Percentiles rank a stretch among this genome's conserved stretches.
These are phyloP conservation scores for Acacia crassicarpa DNA, from an alignment of 306 rosid species.

Conservation along the genomic window DNA sequence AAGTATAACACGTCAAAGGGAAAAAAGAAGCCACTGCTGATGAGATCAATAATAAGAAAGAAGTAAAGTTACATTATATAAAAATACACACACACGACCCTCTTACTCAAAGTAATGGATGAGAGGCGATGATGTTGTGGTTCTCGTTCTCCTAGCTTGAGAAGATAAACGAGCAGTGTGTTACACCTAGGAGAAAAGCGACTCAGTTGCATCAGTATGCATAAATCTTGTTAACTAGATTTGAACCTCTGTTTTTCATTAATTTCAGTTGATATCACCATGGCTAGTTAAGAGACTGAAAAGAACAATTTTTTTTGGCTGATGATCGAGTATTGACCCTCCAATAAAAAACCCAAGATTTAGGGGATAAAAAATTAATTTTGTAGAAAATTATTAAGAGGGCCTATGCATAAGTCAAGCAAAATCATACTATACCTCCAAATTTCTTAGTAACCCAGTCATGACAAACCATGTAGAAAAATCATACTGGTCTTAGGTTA, in stretches of 20 bases:
- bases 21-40: too few relatives aligned
- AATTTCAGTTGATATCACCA: too few relatives aligned
- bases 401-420: not conserved
- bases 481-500: not conserved
- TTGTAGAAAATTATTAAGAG: not conserved
- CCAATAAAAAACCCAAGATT: not conserved
- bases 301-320: too few relatives aligned
- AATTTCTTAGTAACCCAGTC: constrained; percentile 23
- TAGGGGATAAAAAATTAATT: not conserved
- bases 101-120: too few relatives aligned
- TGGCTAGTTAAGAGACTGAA: too few relatives aligned
- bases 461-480: constrained; percentile 20
- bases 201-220: not conserved
- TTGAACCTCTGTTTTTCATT: too few relatives aligned
- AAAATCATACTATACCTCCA: constrained; percentile 24
- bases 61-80: too few relatives aligned
- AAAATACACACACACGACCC: not conserved
- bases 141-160: not conserved
- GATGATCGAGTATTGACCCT: not conserved
- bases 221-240: too few relatives aligned
- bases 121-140: not conserved
- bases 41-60: too few relatives aligned
- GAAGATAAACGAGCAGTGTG: too few relatives aligned
- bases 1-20: too few relatives aligned
- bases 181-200: not conserved